These are phyloP conservation scores for Omphalotus guepiniiformis DNA, from an alignment of 768 basidiomycete species.

Conservation along the genomic window DNA sequence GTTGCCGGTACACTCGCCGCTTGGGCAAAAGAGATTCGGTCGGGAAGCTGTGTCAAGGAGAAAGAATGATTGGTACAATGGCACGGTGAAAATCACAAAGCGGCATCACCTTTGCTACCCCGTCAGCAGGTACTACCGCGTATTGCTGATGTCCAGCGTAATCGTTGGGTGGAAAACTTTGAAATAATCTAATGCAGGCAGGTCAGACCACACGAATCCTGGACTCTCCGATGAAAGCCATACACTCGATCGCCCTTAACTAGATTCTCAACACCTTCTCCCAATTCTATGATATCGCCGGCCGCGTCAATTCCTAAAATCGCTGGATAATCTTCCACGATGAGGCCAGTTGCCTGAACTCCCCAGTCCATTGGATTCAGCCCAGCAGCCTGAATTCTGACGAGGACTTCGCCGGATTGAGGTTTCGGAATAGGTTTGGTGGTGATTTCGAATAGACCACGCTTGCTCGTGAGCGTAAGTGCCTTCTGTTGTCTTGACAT, in stretches of 20 bases:
- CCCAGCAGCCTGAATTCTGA: background rate
- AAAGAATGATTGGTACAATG: background rate
- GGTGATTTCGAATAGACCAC: background rate
- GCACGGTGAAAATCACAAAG: background rate
- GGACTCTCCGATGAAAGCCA: constrained; percentile 14
- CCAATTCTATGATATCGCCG: constrained; percentile 47
- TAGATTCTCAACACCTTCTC: constrained; percentile 45
- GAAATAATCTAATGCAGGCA: constrained; percentile 11
- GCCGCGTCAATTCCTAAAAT: constrained; percentile 47
- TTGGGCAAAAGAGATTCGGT: constrained; percentile 24
- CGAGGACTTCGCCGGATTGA: background rate
- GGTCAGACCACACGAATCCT: too few species aligned
- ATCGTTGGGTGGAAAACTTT: constrained; percentile 9
- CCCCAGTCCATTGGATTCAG: background rate
- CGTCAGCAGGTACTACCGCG: constrained; percentile 12
- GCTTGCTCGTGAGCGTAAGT: background rate
- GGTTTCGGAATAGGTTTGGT: background rate
- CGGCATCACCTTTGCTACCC: constrained; percentile 5
- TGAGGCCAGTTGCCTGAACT: constrained; percentile 35
- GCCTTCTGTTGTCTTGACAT: background rate
- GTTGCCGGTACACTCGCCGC: constrained; percentile 30
- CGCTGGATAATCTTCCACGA: constrained; percentile 38
- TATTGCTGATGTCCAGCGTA: constrained; percentile 16
- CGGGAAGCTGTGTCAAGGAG: constrained; percentile 21
- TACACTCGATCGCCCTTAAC: constrained; percentile 52